A percentile compares a stretch with the other conserved stretches of the same genome.
These are phyloP conservation scores for Chalaropsis thielavioides DNA, from an alignment of 2,329 filamentous ascomycete species.

Conservation along the genomic window DNA sequence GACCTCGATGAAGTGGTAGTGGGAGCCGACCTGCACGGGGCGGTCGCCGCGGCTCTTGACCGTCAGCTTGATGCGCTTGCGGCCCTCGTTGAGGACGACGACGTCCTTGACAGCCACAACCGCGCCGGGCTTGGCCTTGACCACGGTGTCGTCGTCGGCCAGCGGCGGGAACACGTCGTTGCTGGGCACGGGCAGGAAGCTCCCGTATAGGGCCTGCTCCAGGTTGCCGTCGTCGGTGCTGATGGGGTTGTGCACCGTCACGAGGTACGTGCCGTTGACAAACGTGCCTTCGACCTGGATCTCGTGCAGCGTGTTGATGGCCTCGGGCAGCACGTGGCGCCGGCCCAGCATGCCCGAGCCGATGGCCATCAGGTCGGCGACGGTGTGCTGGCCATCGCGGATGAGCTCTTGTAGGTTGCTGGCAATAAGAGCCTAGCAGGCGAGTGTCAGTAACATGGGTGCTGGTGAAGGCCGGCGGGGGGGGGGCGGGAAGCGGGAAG, in stretches of 20 bases:
- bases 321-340: constrained; percentile 75
- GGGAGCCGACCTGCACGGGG: constrained; percentile 83
- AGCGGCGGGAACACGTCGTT: constrained; percentile 52
- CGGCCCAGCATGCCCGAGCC: constrained; percentile 87
- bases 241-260: constrained; percentile 86
- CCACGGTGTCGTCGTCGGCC: constrained; percentile 30
- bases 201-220: constrained; percentile 75
- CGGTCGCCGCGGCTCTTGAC: constrained; percentile 81
- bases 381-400: constrained; percentile 84
- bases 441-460: background rate
- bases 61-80: constrained; percentile 56
- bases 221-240: constrained; percentile 74
- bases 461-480: constrained; percentile 14
- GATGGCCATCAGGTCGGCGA: constrained; percentile 84
- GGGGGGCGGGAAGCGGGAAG: background rate
- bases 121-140: constrained; percentile 60
- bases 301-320: constrained; percentile 63
- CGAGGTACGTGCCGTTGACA: constrained; percentile 75
- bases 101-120: constrained; percentile 55
- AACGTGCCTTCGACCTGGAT: constrained; percentile 94
- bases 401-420: constrained; percentile 91
- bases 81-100: constrained; percentile 57
- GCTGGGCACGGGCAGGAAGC: constrained; percentile 69
- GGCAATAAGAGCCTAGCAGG: constrained; percentile 56
- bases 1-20: constrained; percentile 94